Evolutionary conservation across 2,329 filamentous ascomycete genomes (phyloP).

Genomic region (Verticillium albo-atrum): DNA sequence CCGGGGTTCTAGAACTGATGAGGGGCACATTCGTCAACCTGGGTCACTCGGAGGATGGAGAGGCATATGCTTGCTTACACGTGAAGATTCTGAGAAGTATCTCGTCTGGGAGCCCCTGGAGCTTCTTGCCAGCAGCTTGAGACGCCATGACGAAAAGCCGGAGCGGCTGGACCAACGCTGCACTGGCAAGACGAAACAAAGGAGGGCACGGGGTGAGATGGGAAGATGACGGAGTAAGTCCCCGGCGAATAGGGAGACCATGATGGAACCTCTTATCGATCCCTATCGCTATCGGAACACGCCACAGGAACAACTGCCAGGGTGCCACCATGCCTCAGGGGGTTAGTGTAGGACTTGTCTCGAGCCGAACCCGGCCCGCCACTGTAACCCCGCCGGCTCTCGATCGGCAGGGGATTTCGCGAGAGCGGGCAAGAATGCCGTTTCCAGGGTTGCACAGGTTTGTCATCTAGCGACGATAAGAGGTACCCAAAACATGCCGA

Average conservation of each 20-base stretch:
- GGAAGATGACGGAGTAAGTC: neutral
- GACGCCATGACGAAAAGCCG: constrained; percentile 12
- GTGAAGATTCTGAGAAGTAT: constrained; percentile 56
- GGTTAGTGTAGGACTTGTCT: neutral
- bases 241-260: neutral
- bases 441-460: no score
- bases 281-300: neutral
- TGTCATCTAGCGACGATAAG: no score
- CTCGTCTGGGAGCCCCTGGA: constrained; percentile 59
- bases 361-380: no score
- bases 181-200: neutral
- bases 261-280: neutral
- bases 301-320: neutral
- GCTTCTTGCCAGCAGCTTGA: constrained; percentile 9
- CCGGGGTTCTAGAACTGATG: constrained; percentile 54
- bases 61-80: constrained; percentile 3
- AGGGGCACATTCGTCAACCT: neutral
- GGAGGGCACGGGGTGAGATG: neutral
- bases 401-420: no score
- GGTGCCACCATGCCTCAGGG: neutral
- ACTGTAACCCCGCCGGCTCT: no score
- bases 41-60: neutral
- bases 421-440: no score
- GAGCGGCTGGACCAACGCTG: neutral
- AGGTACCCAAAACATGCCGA: no score